Conservation (phyloP, 2,329 filamentous ascomycete species). For the Tolypocladium sp. region DNA sequence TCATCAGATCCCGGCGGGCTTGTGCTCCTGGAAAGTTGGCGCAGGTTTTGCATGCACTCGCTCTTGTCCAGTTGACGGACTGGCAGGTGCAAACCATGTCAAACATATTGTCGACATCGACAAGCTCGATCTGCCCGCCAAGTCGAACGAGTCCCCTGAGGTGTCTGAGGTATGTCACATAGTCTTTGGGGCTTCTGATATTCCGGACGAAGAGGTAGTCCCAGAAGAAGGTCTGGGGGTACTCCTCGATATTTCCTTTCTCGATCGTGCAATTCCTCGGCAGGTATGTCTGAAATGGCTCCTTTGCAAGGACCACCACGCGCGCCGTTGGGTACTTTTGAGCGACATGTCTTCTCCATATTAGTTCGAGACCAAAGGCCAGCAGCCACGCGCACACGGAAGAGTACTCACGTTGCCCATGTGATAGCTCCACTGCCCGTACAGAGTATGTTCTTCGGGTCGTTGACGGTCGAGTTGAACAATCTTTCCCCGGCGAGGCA, state of each 20-base stretch:
- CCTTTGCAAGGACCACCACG: not conserved
- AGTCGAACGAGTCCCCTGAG: not conserved
- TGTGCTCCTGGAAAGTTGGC: not conserved
- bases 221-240: not conserved
- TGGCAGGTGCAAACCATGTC: not conserved
- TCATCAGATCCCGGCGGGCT: not conserved
- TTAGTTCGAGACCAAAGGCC: not conserved
- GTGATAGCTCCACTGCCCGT: not conserved
- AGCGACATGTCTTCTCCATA: not conserved
- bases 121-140: not conserved
- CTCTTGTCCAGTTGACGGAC: not conserved
- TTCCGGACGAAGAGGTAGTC: not conserved
- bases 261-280: not conserved
- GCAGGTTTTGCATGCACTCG: not conserved
- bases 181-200: not conserved
- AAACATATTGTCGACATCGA: not conserved
- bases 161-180: not conserved
- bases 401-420: not conserved
- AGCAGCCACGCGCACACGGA: not conserved
- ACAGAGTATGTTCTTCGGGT: not conserved
- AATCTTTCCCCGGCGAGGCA: not conserved
- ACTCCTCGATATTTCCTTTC: not conserved
- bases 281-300: not conserved
- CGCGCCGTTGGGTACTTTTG: not conserved
- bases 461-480: not conserved